Base-by-base conservation (phyloP, 2,329 filamentous ascomycete species). In the Exophiala phaeomuriformis region DNA sequence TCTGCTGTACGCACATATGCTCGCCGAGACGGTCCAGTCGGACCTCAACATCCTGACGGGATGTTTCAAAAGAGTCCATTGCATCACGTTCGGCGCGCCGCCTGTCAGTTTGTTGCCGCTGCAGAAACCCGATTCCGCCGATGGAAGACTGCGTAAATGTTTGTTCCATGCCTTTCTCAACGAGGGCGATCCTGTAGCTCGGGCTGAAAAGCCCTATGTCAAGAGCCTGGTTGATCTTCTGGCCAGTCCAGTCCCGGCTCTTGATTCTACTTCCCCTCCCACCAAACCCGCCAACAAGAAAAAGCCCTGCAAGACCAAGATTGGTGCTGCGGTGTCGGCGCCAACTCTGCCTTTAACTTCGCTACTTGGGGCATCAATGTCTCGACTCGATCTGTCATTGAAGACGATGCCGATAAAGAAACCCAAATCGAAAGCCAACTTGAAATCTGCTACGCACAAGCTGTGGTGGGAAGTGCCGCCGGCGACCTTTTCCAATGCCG, bases 71-170 rank as follows among this genome's bases (percentile, higher is more conserved):
- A 77, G 87, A 40, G 78, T 94, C 2, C 88, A 95, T 68, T 95
- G 89, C 69, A 74, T 94, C 39, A 90, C 85, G 0, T 94, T 94
- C 62, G 89, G 89, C n/a, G 79, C 87, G 0, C 89, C 89, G 1
- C 88, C 89, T 0, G 75, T 94, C 1, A 85, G 83, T 19, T 75
- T 90, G 0, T 74, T 86, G 1, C 86, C 88, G 0, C 70, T 94
- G 1, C 65, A 75, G 30, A 85, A 80, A 60, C 83, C 85, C 0
- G 62, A 75, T 3, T 66, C 68, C 0, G 50, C 48, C 3, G 57
- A 63, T n/a, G 52, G 51, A 8, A 68, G 73, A 8, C 68, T 79
- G 27, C 69, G 75, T 30, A 89, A 86, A 65, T 89, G 82, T 53
- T 66, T 91, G 3, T 95, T 95, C 66, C 77, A 88, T 49, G 81